These are phyloP conservation scores for Naganishia antarctica DNA, from an alignment of 768 basidiomycete species.

Conservation along the genomic window DNA sequence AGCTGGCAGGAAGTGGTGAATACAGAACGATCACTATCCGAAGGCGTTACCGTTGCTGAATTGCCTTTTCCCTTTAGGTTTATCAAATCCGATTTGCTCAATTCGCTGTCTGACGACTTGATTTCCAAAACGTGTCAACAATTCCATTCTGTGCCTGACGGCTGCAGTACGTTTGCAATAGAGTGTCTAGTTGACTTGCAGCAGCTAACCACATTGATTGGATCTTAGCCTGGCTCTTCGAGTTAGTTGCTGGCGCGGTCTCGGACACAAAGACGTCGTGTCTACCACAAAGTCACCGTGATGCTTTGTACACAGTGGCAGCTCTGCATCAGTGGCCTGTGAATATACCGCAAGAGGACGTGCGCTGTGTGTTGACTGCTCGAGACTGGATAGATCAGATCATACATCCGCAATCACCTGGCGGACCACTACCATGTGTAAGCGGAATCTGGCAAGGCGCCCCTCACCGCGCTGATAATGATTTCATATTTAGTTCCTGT, in stretches of 20 bases:
- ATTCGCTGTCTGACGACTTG: constrained; percentile 77
- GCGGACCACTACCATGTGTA: constrained; percentile 80
- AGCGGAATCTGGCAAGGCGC: constrained; percentile 44
- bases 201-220: neutral
- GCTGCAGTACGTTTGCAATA: constrained; percentile 67
- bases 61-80: constrained; percentile 55
- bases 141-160: constrained; percentile 77
- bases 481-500: constrained; percentile 38
- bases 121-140: constrained; percentile 75
- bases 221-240: constrained; percentile 73
- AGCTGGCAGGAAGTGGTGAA: constrained; percentile 57
- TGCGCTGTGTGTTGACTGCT: constrained; percentile 72
- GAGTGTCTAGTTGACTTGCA: neutral
- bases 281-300: constrained; percentile 69
- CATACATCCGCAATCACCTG: constrained; percentile 64
- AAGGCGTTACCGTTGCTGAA: too few species aligned
- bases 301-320: constrained; percentile 76
- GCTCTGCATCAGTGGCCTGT: constrained; percentile 92
- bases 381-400: constrained; percentile 84
- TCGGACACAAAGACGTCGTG: constrained; percentile 65
- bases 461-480: neutral
- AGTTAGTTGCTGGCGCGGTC: constrained; percentile 77
- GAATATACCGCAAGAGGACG: constrained; percentile 61
- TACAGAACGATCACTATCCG: constrained; percentile 4
- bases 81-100: constrained; percentile 77